These are phyloP conservation scores for Diaporthe longicolla DNA, from an alignment of 2,329 filamentous ascomycete genomes.

Conservation along the genomic window DNA sequence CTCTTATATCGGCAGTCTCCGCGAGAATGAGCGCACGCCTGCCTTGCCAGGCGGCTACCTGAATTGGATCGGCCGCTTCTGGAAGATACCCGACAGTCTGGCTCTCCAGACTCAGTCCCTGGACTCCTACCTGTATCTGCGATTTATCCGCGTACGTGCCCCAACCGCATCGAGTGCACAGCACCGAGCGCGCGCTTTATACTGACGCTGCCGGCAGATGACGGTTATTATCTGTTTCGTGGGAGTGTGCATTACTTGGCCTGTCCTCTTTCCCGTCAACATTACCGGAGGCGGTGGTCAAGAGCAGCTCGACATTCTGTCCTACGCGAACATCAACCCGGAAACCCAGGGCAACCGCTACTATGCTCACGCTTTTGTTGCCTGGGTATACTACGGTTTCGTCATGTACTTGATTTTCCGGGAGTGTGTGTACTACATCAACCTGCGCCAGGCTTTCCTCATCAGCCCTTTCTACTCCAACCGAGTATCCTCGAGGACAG, in stretches of 20 bases:
- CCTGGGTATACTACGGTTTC: conserved; percentile 89
- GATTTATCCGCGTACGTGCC: conserved; percentile 40
- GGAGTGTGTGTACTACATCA: conserved; percentile 93
- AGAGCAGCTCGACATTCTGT: conserved; percentile 80
- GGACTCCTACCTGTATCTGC: conserved; percentile 42
- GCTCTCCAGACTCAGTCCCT: conserved; percentile 56
- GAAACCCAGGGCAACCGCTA: conserved; percentile 68
- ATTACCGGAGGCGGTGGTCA: conserved; percentile 80
- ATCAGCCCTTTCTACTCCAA: conserved; percentile 87
- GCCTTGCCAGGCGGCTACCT: conserved; percentile 72
- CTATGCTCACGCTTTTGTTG: conserved; percentile 85
- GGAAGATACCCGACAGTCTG: conserved; percentile 79
- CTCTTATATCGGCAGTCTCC: conserved; percentile 64
- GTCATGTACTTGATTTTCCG: conserved; percentile 90
- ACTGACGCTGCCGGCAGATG: conserved; percentile 26
- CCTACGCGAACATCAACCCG: conserved; percentile 81
- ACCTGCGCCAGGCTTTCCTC: conserved; percentile 91
- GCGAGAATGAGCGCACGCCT: conserved; percentile 69
- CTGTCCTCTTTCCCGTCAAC: conserved; percentile 88
- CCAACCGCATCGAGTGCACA: not conserved
- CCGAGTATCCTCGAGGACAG: conserved; percentile 89
- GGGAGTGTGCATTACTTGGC: conserved; percentile 88
- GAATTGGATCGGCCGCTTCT: conserved; percentile 78
- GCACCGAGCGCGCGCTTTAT: not conserved
- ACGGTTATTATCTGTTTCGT: conserved; percentile 76